Evolutionary conservation across 1,284 basidiomycete species (phyloP).

Genomic region (Papiliotrema fonsecae): DNA sequence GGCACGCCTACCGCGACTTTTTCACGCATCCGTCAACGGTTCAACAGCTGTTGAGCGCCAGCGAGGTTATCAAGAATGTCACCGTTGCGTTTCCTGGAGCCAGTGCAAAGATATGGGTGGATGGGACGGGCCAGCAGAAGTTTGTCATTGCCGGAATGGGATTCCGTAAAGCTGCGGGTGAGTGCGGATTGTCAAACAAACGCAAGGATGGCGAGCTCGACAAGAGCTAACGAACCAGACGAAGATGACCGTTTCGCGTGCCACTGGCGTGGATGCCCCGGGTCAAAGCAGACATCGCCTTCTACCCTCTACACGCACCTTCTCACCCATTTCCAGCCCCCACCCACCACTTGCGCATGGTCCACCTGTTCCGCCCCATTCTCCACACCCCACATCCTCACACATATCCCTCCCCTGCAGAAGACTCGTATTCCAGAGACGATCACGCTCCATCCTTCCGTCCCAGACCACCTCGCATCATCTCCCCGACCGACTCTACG

Average conservation of each 20-base stretch:
- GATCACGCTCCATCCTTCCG: conserved; percentile 14
- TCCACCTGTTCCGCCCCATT: conserved; percentile 26
- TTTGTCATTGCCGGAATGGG: conserved; percentile 46
- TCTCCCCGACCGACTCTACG: conserved; percentile 19
- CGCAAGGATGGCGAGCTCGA: neutral
- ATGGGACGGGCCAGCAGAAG: conserved; percentile 32
- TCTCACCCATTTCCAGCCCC: neutral
- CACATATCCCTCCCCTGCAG: conserved; percentile 30
- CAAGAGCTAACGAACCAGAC: no score
- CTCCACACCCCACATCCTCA: conserved; percentile 36
- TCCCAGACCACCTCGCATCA: conserved; percentile 9
- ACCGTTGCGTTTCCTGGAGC: conserved; percentile 43
- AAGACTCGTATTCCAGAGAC: conserved; percentile 11
- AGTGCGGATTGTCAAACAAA: conserved; percentile 6
- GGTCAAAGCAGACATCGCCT: conserved; percentile 10
- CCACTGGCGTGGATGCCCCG: conserved; percentile 31
- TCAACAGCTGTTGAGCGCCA: conserved; percentile 39
- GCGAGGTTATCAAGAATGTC: conserved; percentile 47
- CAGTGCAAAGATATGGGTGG: conserved; percentile 32
- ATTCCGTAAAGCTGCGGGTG: conserved; percentile 33
- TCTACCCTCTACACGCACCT: conserved; percentile 10
- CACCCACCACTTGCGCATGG: conserved; percentile 31
- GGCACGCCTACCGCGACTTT: conserved; percentile 45
- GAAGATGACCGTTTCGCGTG: conserved; percentile 36
- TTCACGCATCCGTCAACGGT: conserved; percentile 33